These are phyloP conservation scores for Leccinum imitatum DNA, from an alignment of 768 basidiomycete genomes.

Conservation along the genomic window DNA sequence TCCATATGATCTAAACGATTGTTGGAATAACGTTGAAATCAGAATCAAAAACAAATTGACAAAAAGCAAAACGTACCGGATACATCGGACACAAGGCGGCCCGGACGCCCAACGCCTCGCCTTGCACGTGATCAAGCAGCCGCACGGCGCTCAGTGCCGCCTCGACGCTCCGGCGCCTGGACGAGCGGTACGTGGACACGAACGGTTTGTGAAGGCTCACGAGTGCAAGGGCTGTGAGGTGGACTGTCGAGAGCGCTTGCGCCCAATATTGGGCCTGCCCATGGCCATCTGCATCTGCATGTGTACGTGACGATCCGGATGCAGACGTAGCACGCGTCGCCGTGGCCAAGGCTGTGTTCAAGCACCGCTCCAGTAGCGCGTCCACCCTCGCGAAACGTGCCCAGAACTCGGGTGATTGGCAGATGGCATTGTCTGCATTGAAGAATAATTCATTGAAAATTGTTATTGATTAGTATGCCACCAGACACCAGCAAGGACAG, in stretches of 20 bases:
- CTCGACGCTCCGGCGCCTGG: conserved; percentile 17
- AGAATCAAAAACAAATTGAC: not conserved
- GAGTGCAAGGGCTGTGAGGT: conserved; percentile 26
- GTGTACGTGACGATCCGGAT: not conserved
- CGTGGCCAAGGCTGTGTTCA: conserved; percentile 11
- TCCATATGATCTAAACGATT: conserved; percentile 25
- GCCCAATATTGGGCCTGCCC: not conserved
- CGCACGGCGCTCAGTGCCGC: conserved; percentile 15
- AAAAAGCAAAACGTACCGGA: conserved; percentile 4
- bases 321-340: not conserved
- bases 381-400: conserved; percentile 47
- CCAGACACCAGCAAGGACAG: not conserved
- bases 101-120: conserved; percentile 2
- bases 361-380: conserved; percentile 40
- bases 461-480: not conserved
- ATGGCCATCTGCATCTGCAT: not conserved
- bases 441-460: not conserved
- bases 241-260: conserved; percentile 18
- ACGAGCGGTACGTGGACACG: conserved; percentile 11
- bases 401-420: conserved; percentile 44
- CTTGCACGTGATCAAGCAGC: conserved; percentile 13
- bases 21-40: not conserved
- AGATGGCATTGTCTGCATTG: conserved; percentile 38
- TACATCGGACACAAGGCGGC: conserved; percentile 19
- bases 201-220: conserved; percentile 26